phyloP scores from a whole-genome alignment of 768 basidiomycete species.

The Filobasidium wieringae region DNA sequence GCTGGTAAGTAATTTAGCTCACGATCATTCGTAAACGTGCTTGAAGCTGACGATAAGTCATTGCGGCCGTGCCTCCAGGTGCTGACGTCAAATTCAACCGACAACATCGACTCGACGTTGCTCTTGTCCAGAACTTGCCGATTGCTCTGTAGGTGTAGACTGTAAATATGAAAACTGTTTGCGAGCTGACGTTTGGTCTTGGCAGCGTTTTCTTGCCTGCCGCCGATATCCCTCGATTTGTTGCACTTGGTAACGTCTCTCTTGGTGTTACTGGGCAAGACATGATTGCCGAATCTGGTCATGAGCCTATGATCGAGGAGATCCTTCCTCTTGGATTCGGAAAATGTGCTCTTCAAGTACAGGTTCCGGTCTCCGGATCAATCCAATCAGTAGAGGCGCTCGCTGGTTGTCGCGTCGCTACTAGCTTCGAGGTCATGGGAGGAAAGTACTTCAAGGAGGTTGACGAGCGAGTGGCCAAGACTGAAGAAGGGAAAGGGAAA shows the following conservation, averaged over 20 bases:
- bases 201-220: slow-evolving; percentile 89
- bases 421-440: slow-evolving; percentile 83
- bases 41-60: not conserved
- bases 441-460: slow-evolving; percentile 56
- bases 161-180: not conserved
- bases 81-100: slow-evolving; percentile 92
- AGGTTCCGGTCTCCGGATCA: slow-evolving; percentile 66
- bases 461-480: slow-evolving; percentile 48
- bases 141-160: slow-evolving; percentile 68
- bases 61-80: slow-evolving; percentile 44
- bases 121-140: slow-evolving; percentile 81
- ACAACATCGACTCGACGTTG: slow-evolving; percentile 77
- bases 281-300: slow-evolving; percentile 80
- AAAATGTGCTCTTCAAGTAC: slow-evolving; percentile 70
- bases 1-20: slow-evolving; percentile 49
- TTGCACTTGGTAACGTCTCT: slow-evolving; percentile 92
- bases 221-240: slow-evolving; percentile 93
- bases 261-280: slow-evolving; percentile 94
- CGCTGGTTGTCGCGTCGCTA: slow-evolving; percentile 83
- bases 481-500: slow-evolving; percentile 45
- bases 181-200: not conserved
- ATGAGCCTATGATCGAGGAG: slow-evolving; percentile 66
- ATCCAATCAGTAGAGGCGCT: slow-evolving; percentile 66
- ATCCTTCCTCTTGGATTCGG: slow-evolving; percentile 79
- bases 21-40: not conserved